Base-by-base conservation (phyloP, 2,329 filamentous ascomycete species). In the Huntiella moniliformis region DNA sequence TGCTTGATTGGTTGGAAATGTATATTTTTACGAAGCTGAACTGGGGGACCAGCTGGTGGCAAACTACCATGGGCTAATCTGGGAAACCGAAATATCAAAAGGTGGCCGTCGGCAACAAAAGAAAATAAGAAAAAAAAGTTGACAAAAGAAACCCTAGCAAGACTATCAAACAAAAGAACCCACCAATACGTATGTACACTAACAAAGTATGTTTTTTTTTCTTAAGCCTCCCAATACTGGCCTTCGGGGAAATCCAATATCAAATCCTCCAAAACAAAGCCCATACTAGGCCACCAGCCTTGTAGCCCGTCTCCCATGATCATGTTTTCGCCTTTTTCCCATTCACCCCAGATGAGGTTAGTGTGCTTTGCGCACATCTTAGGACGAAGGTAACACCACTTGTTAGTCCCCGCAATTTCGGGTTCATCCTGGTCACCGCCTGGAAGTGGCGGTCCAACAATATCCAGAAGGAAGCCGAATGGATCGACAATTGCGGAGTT, bases 391-490 rank as follows among this genome's bases (percentile, higher is more conserved):
- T 57, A 56, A 51, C 60, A 63, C 69, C 69, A 73, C n/a, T 54
- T 53, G 12, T 64, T 54, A 0, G 67, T 71, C 2, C 66, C 65
- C 1, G 61, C 58, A 1, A 71, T 55, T 54, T 70, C 68, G 31
- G 55, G 59, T 38, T 61, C 57, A 36, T 55, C 58, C 3, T 58
- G 61, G 2, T 54, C 38, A 3, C 64, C 65, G 2, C 55, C 52
- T 0, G 68, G 68, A 0, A 73, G 54, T 0, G 69, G 69, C 2
- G 69, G 69, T 38, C 67, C 64, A n/a, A 67, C 64, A 7, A 71
- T 54, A 0, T 56, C 60, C 1, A 60, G 53, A 48, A 67, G 58
- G 31, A 70, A 47, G 13, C 68, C 66, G 15, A 69, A 38, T 47
- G 60, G 61, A 12, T 57, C 56, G 15, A 62, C 48, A 55, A 61